phyloP scores from a whole-genome alignment of 495 filamentous ascomycete species.

The Penicillium nucicola region DNA sequence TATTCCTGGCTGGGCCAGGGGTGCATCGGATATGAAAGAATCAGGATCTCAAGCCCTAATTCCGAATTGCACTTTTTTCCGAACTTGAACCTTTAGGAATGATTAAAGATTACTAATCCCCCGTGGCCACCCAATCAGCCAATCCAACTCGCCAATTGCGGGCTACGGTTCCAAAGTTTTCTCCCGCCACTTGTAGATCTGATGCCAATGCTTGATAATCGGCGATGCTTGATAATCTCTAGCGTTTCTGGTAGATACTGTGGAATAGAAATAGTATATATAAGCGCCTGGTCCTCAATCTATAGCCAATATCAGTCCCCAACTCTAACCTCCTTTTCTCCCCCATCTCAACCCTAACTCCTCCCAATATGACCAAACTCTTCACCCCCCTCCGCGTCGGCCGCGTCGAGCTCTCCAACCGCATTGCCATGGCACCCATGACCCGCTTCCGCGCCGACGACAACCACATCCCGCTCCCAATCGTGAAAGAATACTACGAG shows the following conservation, averaged over 20 bases:
- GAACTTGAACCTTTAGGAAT: too few species aligned
- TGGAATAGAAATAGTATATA: neutral
- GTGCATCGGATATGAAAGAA: neutral
- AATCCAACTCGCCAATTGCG: neutral
- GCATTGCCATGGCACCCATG: constrained; percentile 48
- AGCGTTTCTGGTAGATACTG: too few species aligned
- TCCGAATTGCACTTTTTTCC: neutral
- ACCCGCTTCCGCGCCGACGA: constrained; percentile 50
- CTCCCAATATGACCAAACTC: constrained; percentile 31
- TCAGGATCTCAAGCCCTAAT: too few species aligned
- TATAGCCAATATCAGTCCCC: neutral
- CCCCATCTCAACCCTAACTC: neutral
- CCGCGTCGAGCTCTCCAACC: constrained; percentile 42
- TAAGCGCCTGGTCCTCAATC: neutral
- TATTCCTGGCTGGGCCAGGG: constrained; percentile 2
- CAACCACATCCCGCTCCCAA: constrained; percentile 30
- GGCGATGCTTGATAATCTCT: neutral
- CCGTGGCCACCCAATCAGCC: neutral
- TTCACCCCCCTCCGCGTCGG: constrained; percentile 52
- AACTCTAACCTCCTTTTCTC: neutral
- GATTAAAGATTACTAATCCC: neutral
- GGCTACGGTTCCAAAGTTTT: neutral
- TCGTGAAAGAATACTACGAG: constrained; percentile 50
- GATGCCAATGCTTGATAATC: neutral
- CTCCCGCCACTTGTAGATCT: neutral